Base-by-base conservation (phyloP, 2,329 filamentous ascomycete species). In the Cyphellophora europaea region DNA sequence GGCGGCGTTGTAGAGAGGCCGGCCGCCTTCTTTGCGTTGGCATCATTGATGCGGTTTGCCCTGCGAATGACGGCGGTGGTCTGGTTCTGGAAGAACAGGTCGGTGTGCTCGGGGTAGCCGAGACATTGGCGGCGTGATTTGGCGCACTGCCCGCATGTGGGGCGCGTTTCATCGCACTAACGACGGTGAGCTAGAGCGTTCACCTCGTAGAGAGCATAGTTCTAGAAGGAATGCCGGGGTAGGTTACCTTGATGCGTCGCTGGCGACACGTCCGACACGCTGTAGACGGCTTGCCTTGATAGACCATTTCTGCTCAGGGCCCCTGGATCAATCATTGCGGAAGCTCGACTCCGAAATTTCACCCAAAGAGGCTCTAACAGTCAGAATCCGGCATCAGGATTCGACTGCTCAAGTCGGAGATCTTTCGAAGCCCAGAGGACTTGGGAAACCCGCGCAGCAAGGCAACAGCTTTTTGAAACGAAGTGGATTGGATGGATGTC, bases 41-140 rank as follows among this genome's bases (percentile, higher is more conserved):
- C 21, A 25, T 25, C 21, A 25, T 25, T 8, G n/a, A 25, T 25
- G 21, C 21, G 21, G 8, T 25, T 8, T 25, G 21, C n/a, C 8
- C 21, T 8, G 8, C 21, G 21, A 25, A 25, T 25, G 8, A n/a
- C n/a, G 8, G 21, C 21, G n/a, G 8, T 25, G 8, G 21, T 25
- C 21, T 25, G 21, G 21, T 25, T n/a, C n/a, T 25, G 21, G 21
- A 25, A 25, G n/a, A n/a, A n/a, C 21, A n/a, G 21, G 21, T n/a
- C n/a, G 21, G 21, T n/a, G 8, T 8, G 21, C 8, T 25, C 21
- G n/a, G 21, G 21, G n/a, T 25, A 25, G 21, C 21, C 21, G 8
- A 25, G n/a, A 25, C 21, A 25, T 25, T 25, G 8, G 8, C 21
- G 21, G 8, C 21, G 21, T 25, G 8, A 8, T 8, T 25, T 25